These are phyloP conservation scores for Leptoxyphium fumago DNA, from an alignment of 2,329 filamentous ascomycete species.

Conservation along the genomic window DNA sequence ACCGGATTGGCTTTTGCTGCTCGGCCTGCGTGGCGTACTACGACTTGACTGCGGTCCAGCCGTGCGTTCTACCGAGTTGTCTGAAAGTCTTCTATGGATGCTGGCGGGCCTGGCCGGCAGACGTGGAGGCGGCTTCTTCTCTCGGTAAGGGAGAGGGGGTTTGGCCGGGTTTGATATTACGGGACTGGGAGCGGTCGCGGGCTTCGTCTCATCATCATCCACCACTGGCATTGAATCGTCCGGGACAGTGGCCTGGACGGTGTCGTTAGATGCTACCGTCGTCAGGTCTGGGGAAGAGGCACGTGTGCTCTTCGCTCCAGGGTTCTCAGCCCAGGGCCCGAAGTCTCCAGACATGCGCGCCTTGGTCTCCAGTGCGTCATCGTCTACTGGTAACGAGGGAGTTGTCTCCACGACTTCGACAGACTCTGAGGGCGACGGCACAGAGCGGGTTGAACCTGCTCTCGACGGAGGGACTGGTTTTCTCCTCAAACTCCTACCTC, in stretches of 20 bases:
- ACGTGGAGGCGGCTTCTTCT: not conserved
- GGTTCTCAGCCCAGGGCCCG: conserved; percentile 10
- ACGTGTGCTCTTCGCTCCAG: not conserved
- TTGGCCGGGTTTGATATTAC: not conserved
- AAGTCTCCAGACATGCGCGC: conserved; percentile 10
- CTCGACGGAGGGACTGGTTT: conserved; percentile 11
- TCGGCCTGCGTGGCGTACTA: not conserved
- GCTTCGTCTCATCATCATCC: not conserved
- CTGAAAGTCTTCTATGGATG: not conserved
- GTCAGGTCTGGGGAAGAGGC: not conserved
- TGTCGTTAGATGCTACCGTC: not conserved
- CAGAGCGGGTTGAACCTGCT: not conserved
- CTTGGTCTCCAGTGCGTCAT: no score
- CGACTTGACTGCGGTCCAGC: not conserved
- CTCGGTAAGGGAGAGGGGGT: not conserved
- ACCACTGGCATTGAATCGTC: not conserved
- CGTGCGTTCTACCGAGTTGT: not conserved
- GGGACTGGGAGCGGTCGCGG: not conserved
- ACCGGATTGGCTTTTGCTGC: not conserved
- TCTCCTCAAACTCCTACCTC: conserved; percentile 6
- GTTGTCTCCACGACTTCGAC: no score
- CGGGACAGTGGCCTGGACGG: not conserved
- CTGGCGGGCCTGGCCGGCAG: not conserved
- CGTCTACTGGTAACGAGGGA: no score
- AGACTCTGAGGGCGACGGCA: no score